Conservation (phyloP, 768 basidiomycete species). For the Agrocybe chaxingu region DNA sequence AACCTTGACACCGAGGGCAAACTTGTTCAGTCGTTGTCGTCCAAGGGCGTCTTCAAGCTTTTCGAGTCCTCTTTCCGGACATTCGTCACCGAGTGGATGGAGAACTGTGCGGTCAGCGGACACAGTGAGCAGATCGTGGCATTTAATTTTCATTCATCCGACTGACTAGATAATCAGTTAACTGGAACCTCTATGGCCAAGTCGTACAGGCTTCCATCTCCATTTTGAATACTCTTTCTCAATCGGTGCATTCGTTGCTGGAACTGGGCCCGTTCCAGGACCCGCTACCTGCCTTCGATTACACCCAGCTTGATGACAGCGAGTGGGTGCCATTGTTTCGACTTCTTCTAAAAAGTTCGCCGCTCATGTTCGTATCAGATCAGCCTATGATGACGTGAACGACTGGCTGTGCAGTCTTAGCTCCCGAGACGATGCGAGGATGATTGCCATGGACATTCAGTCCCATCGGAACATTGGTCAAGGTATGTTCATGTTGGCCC, state of each 20-base stretch:
- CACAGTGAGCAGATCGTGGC: slow-evolving; percentile 37
- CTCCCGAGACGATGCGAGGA: slow-evolving; percentile 26
- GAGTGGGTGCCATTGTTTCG: slow-evolving; percentile 27
- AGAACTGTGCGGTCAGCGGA: slow-evolving; percentile 36
- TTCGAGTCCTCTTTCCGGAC: slow-evolving; percentile 36
- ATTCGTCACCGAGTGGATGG: slow-evolving; percentile 46
- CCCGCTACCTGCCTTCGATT: slow-evolving; percentile 34
- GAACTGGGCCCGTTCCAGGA: slow-evolving; percentile 16
- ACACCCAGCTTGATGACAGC: slow-evolving; percentile 30
- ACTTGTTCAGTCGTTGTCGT: slow-evolving; percentile 36
- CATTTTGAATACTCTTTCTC: slow-evolving; percentile 38
- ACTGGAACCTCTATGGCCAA: slow-evolving; percentile 52
- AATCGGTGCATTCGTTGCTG: slow-evolving; percentile 24
- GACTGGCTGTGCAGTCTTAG: slow-evolving; percentile 36
- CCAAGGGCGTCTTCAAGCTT: slow-evolving; percentile 36
- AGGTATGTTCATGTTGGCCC: slow-evolving; percentile 26
- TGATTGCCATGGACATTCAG: slow-evolving; percentile 37
- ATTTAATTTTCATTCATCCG: slow-evolving; percentile 4
- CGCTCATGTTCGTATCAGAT: slow-evolving; percentile 23
- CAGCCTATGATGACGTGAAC: slow-evolving; percentile 35
- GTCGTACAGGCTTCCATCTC: slow-evolving; percentile 37
- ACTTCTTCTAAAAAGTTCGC: background rate
- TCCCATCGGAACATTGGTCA: slow-evolving; percentile 42
- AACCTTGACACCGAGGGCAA: slow-evolving; percentile 57
- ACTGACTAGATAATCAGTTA: slow-evolving; percentile 31